These are phyloP conservation scores for Myxozyma udenii DNA, from an alignment of 805 yeast species.

Conservation along the genomic window DNA sequence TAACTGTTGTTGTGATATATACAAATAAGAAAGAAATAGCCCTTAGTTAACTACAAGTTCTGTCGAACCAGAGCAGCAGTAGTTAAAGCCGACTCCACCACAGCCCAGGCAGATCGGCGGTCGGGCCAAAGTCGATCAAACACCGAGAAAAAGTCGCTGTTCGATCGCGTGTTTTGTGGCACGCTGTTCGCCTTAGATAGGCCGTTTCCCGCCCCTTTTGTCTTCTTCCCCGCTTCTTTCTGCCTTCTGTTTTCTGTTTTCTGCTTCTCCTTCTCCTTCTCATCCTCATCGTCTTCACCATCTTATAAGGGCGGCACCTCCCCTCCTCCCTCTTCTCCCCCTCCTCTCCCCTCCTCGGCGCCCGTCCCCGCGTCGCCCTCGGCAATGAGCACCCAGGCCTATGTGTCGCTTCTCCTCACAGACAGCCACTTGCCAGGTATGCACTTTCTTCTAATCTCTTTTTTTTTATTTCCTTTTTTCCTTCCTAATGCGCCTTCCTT, in stretches of 20 bases:
- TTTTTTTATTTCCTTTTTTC: not conserved
- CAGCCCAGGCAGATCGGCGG: not conserved
- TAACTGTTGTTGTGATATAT: no score
- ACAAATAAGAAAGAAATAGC: no score
- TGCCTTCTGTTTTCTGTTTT: no score
- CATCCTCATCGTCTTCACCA: no score
- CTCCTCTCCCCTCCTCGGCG: not conserved
- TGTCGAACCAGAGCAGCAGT: not conserved
- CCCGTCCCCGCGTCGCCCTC: not conserved
- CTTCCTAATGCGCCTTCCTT: not conserved
- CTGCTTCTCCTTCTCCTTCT: no score
- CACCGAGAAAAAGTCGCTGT: no score
- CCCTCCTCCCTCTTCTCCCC: constrained; percentile 2
- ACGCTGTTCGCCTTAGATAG: no score
- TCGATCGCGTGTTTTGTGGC: no score
- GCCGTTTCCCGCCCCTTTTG: no score
- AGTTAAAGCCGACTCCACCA: not conserved
- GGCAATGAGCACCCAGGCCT: constrained; percentile 35
- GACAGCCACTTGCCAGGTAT: constrained; percentile 41
- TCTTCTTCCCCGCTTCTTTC: no score
- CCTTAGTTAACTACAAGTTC: no score
- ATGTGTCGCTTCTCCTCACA: constrained; percentile 47
- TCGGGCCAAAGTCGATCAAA: not conserved
- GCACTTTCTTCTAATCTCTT: not conserved
- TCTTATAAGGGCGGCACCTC: no score